Evolutionary conservation across 179 eudicot species (phyloP).

Genomic region (Beta corolliflora): DNA sequence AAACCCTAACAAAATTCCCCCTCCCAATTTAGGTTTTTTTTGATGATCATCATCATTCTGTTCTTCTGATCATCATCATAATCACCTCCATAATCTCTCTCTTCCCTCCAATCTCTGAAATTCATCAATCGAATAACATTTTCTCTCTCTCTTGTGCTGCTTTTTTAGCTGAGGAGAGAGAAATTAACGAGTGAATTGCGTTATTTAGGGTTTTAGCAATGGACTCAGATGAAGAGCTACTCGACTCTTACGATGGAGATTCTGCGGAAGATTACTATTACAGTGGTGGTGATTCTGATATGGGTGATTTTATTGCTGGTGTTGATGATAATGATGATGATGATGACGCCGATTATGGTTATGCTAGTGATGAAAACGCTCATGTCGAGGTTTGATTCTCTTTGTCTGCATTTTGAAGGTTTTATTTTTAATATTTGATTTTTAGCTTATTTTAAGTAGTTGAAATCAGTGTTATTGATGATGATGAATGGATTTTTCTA

Average conservation of each 20-base stretch:
- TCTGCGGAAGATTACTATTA: constrained; percentile 49
- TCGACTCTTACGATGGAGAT: constrained; percentile 54
- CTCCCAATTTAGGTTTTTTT: neutral
- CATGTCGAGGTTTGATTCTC: constrained; percentile 22
- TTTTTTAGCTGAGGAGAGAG: neutral
- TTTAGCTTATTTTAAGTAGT: neutral
- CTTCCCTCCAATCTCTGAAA: too few species aligned
- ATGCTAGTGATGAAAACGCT: constrained; percentile 33
- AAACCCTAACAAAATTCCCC: neutral
- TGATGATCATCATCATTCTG: neutral
- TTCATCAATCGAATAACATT: neutral
- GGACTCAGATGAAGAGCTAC: constrained; percentile 57
- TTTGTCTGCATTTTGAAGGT: neutral
- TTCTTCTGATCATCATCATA: neutral
- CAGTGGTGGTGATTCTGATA: constrained; percentile 40
- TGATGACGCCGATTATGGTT: constrained; percentile 45
- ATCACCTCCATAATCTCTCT: neutral
- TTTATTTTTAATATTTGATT: neutral
- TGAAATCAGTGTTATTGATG: neutral
- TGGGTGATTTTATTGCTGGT: constrained; percentile 34
- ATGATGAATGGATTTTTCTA: neutral
- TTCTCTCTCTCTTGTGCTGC: neutral
- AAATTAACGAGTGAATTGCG: neutral
- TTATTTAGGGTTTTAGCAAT: constrained; percentile 31
- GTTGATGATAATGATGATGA: constrained; percentile 36